phyloP scores from a whole-genome alignment of 495 filamentous ascomycete genomes.

The Penicillium coffeae region DNA sequence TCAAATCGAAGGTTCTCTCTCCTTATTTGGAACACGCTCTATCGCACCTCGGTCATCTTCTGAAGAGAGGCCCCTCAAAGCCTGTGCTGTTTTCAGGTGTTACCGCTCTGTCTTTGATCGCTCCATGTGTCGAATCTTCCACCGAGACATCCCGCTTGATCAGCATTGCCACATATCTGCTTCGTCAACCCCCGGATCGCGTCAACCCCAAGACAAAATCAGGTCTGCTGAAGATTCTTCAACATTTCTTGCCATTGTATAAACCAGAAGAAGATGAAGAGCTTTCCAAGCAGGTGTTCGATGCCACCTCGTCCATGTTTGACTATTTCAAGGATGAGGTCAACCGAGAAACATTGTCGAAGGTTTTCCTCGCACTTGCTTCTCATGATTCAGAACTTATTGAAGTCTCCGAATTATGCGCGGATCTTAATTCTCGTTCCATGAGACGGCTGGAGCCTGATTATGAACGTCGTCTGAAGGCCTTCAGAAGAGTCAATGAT shows the following conservation, averaged over 20 bases:
- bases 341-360: conserved; percentile 66
- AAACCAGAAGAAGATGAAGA: conserved; percentile 45
- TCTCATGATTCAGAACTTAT: conserved; percentile 53
- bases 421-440: conserved; percentile 74
- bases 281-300: conserved; percentile 50
- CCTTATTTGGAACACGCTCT: conserved; percentile 68
- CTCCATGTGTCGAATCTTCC: conserved; percentile 68
- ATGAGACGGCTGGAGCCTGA: conserved; percentile 70
- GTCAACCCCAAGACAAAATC: conserved; percentile 83
- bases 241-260: conserved; percentile 68
- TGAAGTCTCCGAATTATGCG: conserved; percentile 67
- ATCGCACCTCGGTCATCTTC: conserved; percentile 59
- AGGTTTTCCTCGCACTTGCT: conserved; percentile 67
- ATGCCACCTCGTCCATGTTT: conserved; percentile 70
- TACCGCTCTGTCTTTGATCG: conserved; percentile 67
- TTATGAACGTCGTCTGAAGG: conserved; percentile 73
- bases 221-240: conserved; percentile 66
- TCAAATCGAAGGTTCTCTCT: conserved; percentile 60
- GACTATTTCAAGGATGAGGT: conserved; percentile 78
- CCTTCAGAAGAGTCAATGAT: conserved; percentile 70
- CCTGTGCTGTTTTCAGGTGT: conserved; percentile 73
- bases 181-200: conserved; percentile 74
- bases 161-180: conserved; percentile 70
- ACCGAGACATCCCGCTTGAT: conserved; percentile 67
- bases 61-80: conserved; percentile 69